Evolutionary conservation across 2,329 filamentous ascomycete species (phyloP).

Genomic region (Fusarium nelsonii): DNA sequence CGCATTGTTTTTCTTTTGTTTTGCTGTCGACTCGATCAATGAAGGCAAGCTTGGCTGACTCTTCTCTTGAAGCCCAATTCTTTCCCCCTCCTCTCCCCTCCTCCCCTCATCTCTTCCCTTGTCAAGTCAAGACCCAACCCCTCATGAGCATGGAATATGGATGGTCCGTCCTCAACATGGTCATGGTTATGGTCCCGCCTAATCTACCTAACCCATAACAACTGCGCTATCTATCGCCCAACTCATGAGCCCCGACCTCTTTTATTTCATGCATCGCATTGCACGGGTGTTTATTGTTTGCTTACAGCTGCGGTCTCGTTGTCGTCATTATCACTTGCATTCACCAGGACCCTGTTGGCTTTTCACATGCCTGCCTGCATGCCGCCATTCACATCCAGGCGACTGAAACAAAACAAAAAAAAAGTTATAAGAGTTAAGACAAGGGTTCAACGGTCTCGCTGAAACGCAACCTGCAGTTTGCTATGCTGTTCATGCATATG

Average conservation of each 20-base stretch:
- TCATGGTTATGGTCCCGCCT: constrained; percentile 19
- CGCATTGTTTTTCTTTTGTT: constrained; percentile 27
- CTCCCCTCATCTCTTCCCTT: not conserved
- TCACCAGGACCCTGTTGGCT: constrained; percentile 11
- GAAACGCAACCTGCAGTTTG: constrained; percentile 30
- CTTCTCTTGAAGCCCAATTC: constrained; percentile 15
- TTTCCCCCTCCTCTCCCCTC: constrained; percentile 16
- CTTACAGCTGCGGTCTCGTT: constrained; percentile 19
- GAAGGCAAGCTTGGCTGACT: constrained; percentile 8
- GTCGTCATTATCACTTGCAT: constrained; percentile 41
- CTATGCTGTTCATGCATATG: constrained; percentile 26
- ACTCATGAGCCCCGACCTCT: constrained; percentile 33
- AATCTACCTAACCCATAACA: constrained; percentile 20
- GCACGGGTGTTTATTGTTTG: constrained; percentile 29
- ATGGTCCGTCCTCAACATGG: constrained; percentile 9
- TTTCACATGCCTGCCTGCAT: constrained; percentile 31
- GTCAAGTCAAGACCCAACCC: constrained; percentile 14
- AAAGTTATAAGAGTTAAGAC: not conserved
- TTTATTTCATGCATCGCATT: constrained; percentile 24
- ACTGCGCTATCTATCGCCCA: constrained; percentile 25
- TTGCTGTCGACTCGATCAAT: constrained; percentile 5
- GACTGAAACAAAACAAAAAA: constrained; percentile 5
- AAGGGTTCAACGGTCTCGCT: constrained; percentile 16
- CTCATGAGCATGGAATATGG: constrained; percentile 21
- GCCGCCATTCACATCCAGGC: not conserved